Base-by-base conservation (phyloP, 176 grass and related monocot genomes). In the Aegilops sharonensis region DNA sequence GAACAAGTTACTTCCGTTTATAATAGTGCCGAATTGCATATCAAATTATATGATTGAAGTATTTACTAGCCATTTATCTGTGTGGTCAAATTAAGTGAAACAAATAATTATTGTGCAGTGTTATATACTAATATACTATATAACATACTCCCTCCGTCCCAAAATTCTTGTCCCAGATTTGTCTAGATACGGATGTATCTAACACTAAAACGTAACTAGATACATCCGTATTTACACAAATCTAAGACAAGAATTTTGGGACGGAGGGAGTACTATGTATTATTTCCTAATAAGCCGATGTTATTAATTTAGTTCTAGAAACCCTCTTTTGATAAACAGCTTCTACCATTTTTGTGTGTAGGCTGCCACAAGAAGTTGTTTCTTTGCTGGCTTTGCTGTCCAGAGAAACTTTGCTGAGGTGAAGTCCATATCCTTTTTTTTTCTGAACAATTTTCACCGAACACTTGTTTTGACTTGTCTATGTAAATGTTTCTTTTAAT, bases 341-440 rank as follows among this genome's bases (percentile, higher is more conserved):
- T 62, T 78, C 14, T 75, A 57, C 11, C 20, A 31, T 80, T 85
- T 77, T 39, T 42, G 21, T 83, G 30, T 89, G 7, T 81, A 98
- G 93, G 84, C 93, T 98, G 88, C 96, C 80, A 98, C 96, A 13
- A 94, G 92, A 87, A 95, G 93, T 85, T 98, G 96, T 81, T 98
- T 98, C 81, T 94, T 86, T 91, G 96, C 96, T 89, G 96, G 93
- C 61, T 98, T 98, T 98, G 90, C 96, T 42, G 93, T 86, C 32
- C 93, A 92, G 85, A 92, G 96, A 63, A 98, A 98, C 85, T 98
- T 95, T 89, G 96, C 96, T 11, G 96, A 95, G 96, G 96, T 98
- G 85, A 43, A 45, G 30, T 79, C 18, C 21, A 40, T 18, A 63
- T 73, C 17, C 14, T 79, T 45, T 47, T 78, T 64, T 78, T 70